Conservation (phyloP, 2,329 filamentous ascomycete genomes). For the Celoporthe dispersa region DNA sequence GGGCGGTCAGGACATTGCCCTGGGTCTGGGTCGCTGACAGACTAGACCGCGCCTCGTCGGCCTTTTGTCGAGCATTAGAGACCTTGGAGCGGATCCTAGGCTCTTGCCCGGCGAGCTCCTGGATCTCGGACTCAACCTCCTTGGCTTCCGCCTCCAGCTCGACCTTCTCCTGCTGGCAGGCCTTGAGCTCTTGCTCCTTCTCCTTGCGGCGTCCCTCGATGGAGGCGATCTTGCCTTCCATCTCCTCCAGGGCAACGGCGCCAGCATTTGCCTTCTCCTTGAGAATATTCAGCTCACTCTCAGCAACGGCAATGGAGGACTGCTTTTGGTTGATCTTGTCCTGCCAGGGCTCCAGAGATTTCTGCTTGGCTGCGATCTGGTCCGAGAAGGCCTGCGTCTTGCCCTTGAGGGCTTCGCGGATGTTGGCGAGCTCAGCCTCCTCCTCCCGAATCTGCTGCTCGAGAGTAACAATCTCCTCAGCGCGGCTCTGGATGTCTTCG, state of each 20-base stretch:
- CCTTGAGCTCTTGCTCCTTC: conserved; percentile 76
- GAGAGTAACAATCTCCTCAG: conserved; percentile 73
- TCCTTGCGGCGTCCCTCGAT: conserved; percentile 72
- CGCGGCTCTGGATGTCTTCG: conserved; percentile 77
- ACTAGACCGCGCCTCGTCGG: conserved; percentile 91
- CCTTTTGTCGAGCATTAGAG: conserved; percentile 89
- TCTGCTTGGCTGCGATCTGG: conserved; percentile 89
- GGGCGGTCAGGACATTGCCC: conserved; percentile 85
- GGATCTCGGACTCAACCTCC: conserved; percentile 72
- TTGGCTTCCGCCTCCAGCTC: conserved; percentile 75
- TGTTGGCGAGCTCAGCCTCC: conserved; percentile 79
- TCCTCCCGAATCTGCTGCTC: conserved; percentile 78
- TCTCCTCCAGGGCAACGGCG: conserved; percentile 80
- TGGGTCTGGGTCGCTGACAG: conserved; percentile 89
- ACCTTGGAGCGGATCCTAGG: conserved; percentile 82
- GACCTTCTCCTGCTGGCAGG: conserved; percentile 73
- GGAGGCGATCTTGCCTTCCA: conserved; percentile 74
- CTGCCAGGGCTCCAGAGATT: conserved; percentile 93
- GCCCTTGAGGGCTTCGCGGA: conserved; percentile 86
- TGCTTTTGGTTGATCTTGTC: conserved; percentile 97
- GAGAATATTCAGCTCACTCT: conserved; percentile 92
- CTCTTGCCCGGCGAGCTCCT: conserved; percentile 75
- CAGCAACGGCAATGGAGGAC: conserved; percentile 89
- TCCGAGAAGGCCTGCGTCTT: conserved; percentile 96
- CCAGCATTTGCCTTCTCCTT: conserved; percentile 88